These are phyloP conservation scores for Fusarium succisae DNA, from an alignment of 2,329 filamentous ascomycete species.

Conservation along the genomic window DNA sequence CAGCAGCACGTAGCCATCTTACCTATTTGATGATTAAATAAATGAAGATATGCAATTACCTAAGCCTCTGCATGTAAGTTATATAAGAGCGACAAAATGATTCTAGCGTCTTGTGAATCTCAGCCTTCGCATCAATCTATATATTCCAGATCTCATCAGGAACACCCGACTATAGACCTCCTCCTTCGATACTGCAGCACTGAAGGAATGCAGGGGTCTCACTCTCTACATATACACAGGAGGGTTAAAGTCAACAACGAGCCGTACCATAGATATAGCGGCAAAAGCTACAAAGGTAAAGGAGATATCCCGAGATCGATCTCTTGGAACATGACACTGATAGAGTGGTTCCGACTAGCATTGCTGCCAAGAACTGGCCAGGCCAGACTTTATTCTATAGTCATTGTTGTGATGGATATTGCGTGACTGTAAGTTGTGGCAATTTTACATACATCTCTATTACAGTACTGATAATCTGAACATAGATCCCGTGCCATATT, in stretches of 20 bases:
- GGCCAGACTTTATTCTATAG: too few relatives aligned
- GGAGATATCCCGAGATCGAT: not conserved
- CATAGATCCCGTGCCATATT: too few relatives aligned
- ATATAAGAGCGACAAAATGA: not conserved
- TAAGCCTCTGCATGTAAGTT: not conserved
- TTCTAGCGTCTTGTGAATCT: not conserved
- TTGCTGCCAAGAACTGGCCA: not conserved
- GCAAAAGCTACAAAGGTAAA: not conserved
- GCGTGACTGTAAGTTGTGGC: too few relatives aligned
- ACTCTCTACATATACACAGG: not conserved
- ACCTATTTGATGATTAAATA: too few relatives aligned
- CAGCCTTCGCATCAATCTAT: not conserved
- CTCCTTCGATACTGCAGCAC: not conserved
- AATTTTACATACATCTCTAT: too few relatives aligned
- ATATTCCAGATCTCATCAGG: not conserved
- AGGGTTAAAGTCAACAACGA: not conserved
- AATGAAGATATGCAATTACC: too few relatives aligned
- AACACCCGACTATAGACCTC: not conserved
- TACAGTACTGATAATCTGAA: too few relatives aligned
- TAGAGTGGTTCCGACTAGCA: not conserved
- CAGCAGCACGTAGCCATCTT: not conserved
- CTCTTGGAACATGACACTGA: not conserved
- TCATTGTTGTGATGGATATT: too few relatives aligned
- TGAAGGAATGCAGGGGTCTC: not conserved
- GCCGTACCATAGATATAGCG: too few relatives aligned